These are phyloP conservation scores for Colletotrichum tanaceti DNA, from an alignment of 2,329 filamentous ascomycete genomes.

Conservation along the genomic window DNA sequence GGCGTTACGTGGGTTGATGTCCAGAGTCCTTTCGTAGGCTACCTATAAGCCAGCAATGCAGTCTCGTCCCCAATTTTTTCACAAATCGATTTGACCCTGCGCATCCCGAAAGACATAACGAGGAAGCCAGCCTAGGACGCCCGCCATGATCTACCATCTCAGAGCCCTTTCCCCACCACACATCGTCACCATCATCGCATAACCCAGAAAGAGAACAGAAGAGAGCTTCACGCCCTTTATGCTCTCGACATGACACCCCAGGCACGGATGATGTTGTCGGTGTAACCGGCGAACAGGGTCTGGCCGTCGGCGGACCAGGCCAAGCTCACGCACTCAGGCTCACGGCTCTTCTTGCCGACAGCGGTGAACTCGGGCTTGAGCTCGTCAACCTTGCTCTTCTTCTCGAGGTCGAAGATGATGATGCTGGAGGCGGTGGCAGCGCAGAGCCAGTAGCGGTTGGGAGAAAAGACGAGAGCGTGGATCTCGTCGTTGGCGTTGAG, in stretches of 20 bases:
- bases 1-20: conserved; percentile 53
- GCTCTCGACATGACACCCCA: conserved; percentile 98
- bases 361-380: conserved; percentile 98
- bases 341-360: conserved; percentile 98
- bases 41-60: conserved; percentile 52
- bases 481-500: conserved; percentile 99
- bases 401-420: conserved; percentile 99
- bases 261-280: conserved; percentile 98
- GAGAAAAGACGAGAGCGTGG: conserved; percentile 99
- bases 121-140: conserved; percentile 61
- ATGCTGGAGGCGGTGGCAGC: conserved; percentile 96
- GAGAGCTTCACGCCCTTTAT: conserved; percentile 59
- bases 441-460: conserved; percentile 99
- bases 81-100: conserved; percentile 47
- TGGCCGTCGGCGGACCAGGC: conserved; percentile 99
- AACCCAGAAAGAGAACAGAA: conserved; percentile 40
- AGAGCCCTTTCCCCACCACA: conserved; percentile 39
- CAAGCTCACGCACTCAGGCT: conserved; percentile 97
- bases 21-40: conserved; percentile 53
- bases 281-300: conserved; percentile 99
- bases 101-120: conserved; percentile 58
- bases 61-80: conserved; percentile 41
- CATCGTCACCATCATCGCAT: conserved; percentile 38
- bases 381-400: conserved; percentile 99
- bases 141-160: conserved; percentile 58